These are phyloP conservation scores for Nemania sp. DNA, from an alignment of 2,329 filamentous ascomycete genomes.

Conservation along the genomic window DNA sequence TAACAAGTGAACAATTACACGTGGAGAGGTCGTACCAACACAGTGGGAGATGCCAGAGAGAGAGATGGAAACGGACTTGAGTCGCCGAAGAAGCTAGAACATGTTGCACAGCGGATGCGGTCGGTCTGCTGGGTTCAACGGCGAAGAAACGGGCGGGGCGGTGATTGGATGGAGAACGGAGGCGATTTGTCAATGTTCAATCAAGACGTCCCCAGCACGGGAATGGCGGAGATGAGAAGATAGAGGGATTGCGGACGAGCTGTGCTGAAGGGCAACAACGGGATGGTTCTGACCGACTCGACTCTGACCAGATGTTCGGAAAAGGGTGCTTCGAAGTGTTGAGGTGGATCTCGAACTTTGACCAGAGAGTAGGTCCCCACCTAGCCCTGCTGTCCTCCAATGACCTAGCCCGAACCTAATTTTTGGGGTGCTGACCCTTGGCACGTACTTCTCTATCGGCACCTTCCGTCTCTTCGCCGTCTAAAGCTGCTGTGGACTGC, in stretches of 20 bases:
- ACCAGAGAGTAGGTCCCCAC: slow-evolving; percentile 12
- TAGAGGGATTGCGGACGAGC: slow-evolving; percentile 2
- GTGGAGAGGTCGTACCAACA: slow-evolving; percentile 34
- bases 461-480: background rate
- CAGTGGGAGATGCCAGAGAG: slow-evolving; percentile 28
- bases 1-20: slow-evolving; percentile 32
- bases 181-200: background rate
- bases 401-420: slow-evolving; percentile 9
- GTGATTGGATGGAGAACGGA: background rate
- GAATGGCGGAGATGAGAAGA: background rate
- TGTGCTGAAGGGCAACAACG: slow-evolving; percentile 15
- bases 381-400: background rate
- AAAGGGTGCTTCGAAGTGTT: slow-evolving; percentile 5
- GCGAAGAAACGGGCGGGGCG: background rate
- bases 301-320: slow-evolving; percentile 21
- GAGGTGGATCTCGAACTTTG: slow-evolving; percentile 18
- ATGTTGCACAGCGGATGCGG: slow-evolving; percentile 31
- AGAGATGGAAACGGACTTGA: slow-evolving; percentile 26
- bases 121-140: slow-evolving; percentile 17
- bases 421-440: background rate
- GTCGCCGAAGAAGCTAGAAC: slow-evolving; percentile 32
- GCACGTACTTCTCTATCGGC: slow-evolving; percentile 6
- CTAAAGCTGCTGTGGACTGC: background rate
- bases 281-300: background rate
- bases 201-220: slow-evolving; percentile 5